Evolutionary conservation across 2,329 filamentous ascomycete species (phyloP).

Genomic region (Dactylellina sp.): DNA sequence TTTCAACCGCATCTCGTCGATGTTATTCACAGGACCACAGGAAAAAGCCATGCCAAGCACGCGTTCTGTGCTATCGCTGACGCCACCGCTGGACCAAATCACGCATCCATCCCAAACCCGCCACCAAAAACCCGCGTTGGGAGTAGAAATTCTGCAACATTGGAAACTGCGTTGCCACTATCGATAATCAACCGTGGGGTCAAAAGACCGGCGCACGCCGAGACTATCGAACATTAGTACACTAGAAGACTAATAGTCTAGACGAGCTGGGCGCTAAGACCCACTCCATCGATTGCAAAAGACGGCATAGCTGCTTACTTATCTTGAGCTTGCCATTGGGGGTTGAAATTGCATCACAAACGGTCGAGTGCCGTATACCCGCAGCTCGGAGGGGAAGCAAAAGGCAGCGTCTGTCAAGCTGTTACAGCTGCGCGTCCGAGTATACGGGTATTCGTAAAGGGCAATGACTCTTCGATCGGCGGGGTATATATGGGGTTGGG

Average conservation of each 20-base stretch:
- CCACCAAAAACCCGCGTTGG: no score
- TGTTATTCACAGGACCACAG: no score
- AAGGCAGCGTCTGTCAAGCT: no score
- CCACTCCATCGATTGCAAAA: not conserved
- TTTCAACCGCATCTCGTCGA: no score
- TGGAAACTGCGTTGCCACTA: conserved; percentile 4
- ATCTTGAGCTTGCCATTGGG: conserved; percentile 44
- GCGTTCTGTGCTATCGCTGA: no score
- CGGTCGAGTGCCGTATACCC: conserved; percentile 31
- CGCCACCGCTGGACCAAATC: no score
- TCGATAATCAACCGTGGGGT: not conserved
- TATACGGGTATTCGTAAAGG: no score
- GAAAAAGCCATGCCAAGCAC: no score
- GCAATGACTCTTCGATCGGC: no score
- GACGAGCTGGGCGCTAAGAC: not conserved
- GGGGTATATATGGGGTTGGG: conserved; percentile 1
- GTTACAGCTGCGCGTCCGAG: no score
- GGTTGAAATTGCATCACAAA: conserved; percentile 33
- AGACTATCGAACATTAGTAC: not conserved
- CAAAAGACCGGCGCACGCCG: not conserved
- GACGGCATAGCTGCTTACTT: conserved; percentile 15
- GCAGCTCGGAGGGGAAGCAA: not conserved
- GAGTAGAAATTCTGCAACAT: not conserved
- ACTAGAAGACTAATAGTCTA: not conserved
- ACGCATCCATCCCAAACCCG: no score